These are phyloP conservation scores for Hypomontagnella monticulosa DNA, from an alignment of 495 filamentous ascomycete genomes.

Conservation along the genomic window DNA sequence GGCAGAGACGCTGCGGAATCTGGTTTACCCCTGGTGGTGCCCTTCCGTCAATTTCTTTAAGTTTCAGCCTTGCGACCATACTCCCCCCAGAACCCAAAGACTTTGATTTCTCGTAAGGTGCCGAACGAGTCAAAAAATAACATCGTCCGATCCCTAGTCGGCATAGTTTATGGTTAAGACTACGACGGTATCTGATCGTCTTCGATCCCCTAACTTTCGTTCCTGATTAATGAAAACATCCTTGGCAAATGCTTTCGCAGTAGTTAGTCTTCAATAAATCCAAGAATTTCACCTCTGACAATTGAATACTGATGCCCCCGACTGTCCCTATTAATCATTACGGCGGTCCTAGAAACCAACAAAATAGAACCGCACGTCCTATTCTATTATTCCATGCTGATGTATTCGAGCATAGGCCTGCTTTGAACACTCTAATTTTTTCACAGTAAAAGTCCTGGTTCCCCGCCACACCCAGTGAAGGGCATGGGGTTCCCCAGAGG, in stretches of 20 bases:
- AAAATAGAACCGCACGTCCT: slow-evolving; percentile 14
- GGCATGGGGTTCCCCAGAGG: slow-evolving; percentile 12
- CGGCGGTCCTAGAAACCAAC: slow-evolving; percentile 13
- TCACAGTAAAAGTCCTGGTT: slow-evolving; percentile 14
- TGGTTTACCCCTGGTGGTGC: slow-evolving; percentile 62
- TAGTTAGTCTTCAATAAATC: slow-evolving; percentile 16
- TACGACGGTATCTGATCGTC: slow-evolving; percentile 14
- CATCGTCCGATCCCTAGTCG: slow-evolving; percentile 13
- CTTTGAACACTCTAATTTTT: slow-evolving; percentile 16
- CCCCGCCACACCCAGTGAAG: slow-evolving; percentile 10
- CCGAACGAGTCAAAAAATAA: slow-evolving; percentile 64
- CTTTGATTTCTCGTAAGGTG: slow-evolving; percentile 81
- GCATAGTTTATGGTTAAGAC: slow-evolving; percentile 15
- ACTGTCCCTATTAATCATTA: slow-evolving; percentile 15
- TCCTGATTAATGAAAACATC: slow-evolving; percentile 15
- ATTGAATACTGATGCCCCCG: slow-evolving; percentile 14
- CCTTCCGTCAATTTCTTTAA: slow-evolving; percentile 76
- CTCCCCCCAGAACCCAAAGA: slow-evolving; percentile 78
- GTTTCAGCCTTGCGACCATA: slow-evolving; percentile 78
- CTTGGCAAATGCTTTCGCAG: slow-evolving; percentile 14
- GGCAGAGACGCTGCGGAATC: too few species aligned
- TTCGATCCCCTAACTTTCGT: slow-evolving; percentile 14
- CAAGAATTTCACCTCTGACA: slow-evolving; percentile 15
- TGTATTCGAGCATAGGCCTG: slow-evolving; percentile 14
- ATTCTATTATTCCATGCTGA: slow-evolving; percentile 15